Conservation (phyloP, 345 rosid genomes). For the Bruguiera parviflora region DNA sequence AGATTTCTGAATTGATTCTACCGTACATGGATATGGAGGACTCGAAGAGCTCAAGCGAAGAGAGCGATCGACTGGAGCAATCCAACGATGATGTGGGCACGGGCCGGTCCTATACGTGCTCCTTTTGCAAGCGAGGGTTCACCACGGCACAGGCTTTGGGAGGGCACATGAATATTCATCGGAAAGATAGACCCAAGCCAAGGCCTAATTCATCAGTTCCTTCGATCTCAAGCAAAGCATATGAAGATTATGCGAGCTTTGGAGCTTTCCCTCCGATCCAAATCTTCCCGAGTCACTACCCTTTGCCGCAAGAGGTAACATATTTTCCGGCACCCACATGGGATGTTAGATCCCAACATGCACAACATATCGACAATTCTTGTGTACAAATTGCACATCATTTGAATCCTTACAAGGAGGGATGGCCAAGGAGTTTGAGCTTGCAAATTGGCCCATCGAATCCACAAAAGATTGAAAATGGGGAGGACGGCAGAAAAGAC, state of each 20-base stretch:
- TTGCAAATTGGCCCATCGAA: conserved; percentile 32
- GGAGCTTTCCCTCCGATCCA: conserved; percentile 29
- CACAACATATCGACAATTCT: conserved; percentile 27
- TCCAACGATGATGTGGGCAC: conserved; percentile 6
- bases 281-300: conserved; percentile 23
- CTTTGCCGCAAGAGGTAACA: conserved; percentile 9
- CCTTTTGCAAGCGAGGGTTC: conserved; percentile 30
- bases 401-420: conserved; percentile 27
- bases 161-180: conserved; percentile 31
- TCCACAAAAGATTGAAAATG: conserved; percentile 12
- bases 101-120: conserved; percentile 25
- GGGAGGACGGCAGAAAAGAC: conserved; percentile 19
- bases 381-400: conserved; percentile 21
- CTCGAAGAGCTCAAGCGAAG: conserved; percentile 21
- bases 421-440: conserved; percentile 15
- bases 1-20: background rate
- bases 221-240: conserved; percentile 22
- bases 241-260: conserved; percentile 20
- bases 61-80: conserved; percentile 7
- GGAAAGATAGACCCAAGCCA: conserved; percentile 26
- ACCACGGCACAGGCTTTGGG: conserved; percentile 31
- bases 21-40: background rate
- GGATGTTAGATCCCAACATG: conserved; percentile 18
- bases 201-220: conserved; percentile 16
- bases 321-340: conserved; percentile 4